Evolutionary conservation across 148 eudicot species (phyloP), one percentile per base, ranked within the genome.

Genomic region (Drosera capensis): DNA sequence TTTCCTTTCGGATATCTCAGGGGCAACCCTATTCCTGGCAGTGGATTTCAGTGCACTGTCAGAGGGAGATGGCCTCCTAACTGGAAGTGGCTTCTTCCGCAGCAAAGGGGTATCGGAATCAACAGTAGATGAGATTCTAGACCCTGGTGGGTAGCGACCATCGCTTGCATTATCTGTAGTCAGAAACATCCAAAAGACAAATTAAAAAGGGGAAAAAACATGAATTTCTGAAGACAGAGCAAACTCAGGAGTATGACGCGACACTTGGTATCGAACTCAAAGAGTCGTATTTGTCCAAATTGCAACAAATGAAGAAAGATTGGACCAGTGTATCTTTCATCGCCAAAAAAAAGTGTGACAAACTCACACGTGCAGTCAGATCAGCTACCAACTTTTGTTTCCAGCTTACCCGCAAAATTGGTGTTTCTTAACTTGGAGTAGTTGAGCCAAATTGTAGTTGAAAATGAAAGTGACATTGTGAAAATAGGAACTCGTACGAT

Each of bases 81-180:
- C 23, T 25, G 62, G 50, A 21, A 51, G 43, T 37, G 35, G 52
- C 24, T 68, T 76, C 63, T 60, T 68, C 40, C 48, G 68, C 34
- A 49, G 25, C 50, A 65, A 66, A 40, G 73, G 75, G 57, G 72
- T 55, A 44, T 51, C 64, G 36, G 73, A 56, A 20, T 58, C 75
- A 30, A 48, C 51, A 14, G 56, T 41, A 42, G 51, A 44, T 23
- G 70, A 56, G 20, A 48, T 58, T 54, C 37, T 73, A 14, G 75
- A 53, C 45, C 73, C 59, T 40, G 60, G 69, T 35, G 72, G 73
- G 60, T 58, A 64, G 20, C 66, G 62, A 16, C 79, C 79, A 66
- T 72, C 80, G 57, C 75, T 71, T 4, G 62, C 76, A 60, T 71
- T 69, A 57, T 80, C 97, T 80, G 78, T 51, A 45, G 46, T 8